These are phyloP conservation scores for Dactylis glomerata DNA, from an alignment of 176 grass and related monocot genomes.

Conservation along the genomic window DNA sequence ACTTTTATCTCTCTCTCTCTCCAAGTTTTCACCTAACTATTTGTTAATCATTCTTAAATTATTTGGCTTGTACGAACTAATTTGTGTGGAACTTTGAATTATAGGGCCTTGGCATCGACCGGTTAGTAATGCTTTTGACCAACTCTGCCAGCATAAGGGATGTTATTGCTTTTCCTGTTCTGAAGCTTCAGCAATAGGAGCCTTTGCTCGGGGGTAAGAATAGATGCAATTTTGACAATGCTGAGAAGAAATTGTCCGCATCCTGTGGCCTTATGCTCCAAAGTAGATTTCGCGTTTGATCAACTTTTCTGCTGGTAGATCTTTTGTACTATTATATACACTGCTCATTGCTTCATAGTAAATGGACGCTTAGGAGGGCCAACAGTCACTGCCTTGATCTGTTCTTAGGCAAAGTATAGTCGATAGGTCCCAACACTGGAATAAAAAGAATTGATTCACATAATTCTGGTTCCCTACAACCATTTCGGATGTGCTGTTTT, in stretches of 20 bases:
- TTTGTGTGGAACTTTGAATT: background rate
- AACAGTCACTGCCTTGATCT: background rate
- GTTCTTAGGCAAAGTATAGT: background rate
- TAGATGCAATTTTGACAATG: background rate
- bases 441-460: background rate
- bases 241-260: background rate
- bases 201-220: background rate
- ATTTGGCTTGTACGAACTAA: background rate
- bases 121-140: constrained; percentile 89
- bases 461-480: background rate
- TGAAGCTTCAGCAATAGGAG: constrained; percentile 80
- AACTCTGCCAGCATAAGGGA: constrained; percentile 91
- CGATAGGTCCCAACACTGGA: background rate
- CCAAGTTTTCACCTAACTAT: background rate
- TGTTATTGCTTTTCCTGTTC: constrained; percentile 88
- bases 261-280: background rate
- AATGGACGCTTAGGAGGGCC: background rate
- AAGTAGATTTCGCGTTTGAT: background rate
- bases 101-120: constrained; percentile 88
- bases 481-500: background rate
- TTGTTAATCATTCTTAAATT: background rate
- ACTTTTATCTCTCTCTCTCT: background rate
- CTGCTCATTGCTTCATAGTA: background rate
- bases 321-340: background rate
- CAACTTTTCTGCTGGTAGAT: background rate